phyloP scores from a whole-genome alignment of 164 flowering plant genomes.

The Brasenia schreberi region DNA sequence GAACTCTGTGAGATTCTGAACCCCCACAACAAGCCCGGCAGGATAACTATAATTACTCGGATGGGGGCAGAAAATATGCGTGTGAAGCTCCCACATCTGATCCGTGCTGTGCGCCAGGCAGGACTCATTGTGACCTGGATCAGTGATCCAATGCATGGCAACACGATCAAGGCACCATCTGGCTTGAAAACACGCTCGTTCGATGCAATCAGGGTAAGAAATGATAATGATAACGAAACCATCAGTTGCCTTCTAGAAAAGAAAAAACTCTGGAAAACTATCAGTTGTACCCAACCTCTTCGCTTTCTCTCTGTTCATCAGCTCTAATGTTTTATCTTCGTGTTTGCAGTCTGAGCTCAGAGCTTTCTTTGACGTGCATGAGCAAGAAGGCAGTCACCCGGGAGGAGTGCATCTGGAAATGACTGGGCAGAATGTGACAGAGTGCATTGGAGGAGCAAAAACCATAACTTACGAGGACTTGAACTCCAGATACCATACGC shows the following conservation, averaged over 20 bases:
- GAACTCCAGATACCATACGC: conserved; percentile 52
- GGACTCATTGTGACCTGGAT: conserved; percentile 52
- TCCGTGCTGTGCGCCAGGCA: conserved; percentile 38
- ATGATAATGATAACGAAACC: neutral
- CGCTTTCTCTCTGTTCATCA: neutral
- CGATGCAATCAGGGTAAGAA: conserved; percentile 10
- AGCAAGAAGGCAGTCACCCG: conserved; percentile 62
- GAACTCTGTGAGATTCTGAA: conserved; percentile 34
- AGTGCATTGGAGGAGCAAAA: conserved; percentile 54
- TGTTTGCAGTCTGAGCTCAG: conserved; percentile 40
- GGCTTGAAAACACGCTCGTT: conserved; percentile 56
- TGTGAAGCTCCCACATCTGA: conserved; percentile 40
- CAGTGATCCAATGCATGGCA: conserved; percentile 51
- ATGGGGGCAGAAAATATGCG: conserved; percentile 52
- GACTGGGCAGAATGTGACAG: conserved; percentile 69
- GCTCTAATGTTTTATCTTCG: neutral
- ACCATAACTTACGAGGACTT: conserved; percentile 43
- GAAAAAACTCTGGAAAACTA: neutral
- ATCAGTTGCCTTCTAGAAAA: neutral
- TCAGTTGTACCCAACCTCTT: neutral
- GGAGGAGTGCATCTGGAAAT: conserved; percentile 60
- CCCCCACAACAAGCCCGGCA: conserved; percentile 41
- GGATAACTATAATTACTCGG: conserved; percentile 33
- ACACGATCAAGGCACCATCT: conserved; percentile 48
- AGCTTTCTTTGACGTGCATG: conserved; percentile 65